Conservation (phyloP, 2,329 filamentous ascomycete genomes). For the Plenodomus biglobosus region DNA sequence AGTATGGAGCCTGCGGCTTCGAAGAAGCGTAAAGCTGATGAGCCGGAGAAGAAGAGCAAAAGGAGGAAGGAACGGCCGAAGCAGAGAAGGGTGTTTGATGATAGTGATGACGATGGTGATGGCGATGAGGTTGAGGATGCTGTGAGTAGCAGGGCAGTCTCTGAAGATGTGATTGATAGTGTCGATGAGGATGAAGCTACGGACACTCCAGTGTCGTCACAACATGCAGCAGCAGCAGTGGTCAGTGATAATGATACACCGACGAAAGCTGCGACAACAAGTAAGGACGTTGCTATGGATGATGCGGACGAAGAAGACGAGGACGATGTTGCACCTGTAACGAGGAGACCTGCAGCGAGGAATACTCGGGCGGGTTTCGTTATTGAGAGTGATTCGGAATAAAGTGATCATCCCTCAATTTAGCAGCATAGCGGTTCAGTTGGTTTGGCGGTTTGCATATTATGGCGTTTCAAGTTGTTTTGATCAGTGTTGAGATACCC, state of each 20-base stretch:
- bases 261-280: constrained; percentile 7
- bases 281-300: constrained; percentile 27
- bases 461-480: background rate
- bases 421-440: background rate
- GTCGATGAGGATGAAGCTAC: constrained; percentile 35
- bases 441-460: background rate
- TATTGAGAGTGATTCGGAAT: constrained; percentile 50
- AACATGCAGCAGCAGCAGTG: constrained; percentile 22
- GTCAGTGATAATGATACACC: constrained; percentile 18
- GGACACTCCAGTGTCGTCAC: constrained; percentile 48
- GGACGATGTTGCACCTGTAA: constrained; percentile 42
- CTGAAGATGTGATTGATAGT: constrained; percentile 20
- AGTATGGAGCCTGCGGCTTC: constrained; percentile 37
- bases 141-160: constrained; percentile 32
- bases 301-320: constrained; percentile 45
- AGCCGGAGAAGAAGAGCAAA: constrained; percentile 24
- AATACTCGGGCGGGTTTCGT: constrained; percentile 48
- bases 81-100: constrained; percentile 33
- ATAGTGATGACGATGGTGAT: constrained; percentile 32
- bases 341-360: constrained; percentile 40
- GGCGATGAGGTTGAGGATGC: constrained; percentile 26
- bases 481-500: background rate
- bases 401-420: background rate
- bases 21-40: constrained; percentile 42
- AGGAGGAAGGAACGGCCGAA: constrained; percentile 37